Evolutionary conservation across 2,329 filamentous ascomycete genomes (phyloP), one percentile per base, ranked within the genome.

Genomic region (Chalaropsis ovoidea): DNA sequence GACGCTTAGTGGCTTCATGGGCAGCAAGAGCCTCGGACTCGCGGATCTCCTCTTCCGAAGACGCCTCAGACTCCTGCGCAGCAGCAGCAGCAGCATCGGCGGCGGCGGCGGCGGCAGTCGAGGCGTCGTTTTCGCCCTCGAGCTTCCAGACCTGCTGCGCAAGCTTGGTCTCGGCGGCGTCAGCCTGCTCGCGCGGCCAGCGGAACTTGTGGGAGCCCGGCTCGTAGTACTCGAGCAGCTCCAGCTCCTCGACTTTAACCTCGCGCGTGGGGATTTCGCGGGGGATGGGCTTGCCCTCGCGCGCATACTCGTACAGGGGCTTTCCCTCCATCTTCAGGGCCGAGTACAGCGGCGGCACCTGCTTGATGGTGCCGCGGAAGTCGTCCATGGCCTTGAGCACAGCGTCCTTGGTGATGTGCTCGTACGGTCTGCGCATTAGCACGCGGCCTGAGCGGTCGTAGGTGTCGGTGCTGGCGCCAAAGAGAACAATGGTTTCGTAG

Each of bases 281-380:
- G 0, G 94, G 94, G 17, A 96, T 86, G 43, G 89, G 84, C 72
- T 88, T 90, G 17, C 94, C 94, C 74, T 92, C 90, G 61, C 94
- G 82, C 22, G 94, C 94, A 75, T 97, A 97, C 76, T 99, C 92
- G 74, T 99, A 99, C 61, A 96, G 80, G 42, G 90, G 88, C 79
- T 96, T 96, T 1, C 94, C 94, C 70, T 96, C 84, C 75, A 96
- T 90, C 75, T 93, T 92, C 68, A 97, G 80, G 10, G 94, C 94
- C 39, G 90, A 96, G 76, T 92, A 99, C 22, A 99, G 83, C 5
- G 93, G 93, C 45, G 94, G 94, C 70, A 89, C 86, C 78, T 99
- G 94, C 78, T 89, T 86, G 71, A 90, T 90, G 70, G 87, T 87
- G 17, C 94, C 94, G 47, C 86, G 81, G 75, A 96, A 96, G 68